Conservation (phyloP, 257 asterid genomes). For the Solanum pimpinellifolium region DNA sequence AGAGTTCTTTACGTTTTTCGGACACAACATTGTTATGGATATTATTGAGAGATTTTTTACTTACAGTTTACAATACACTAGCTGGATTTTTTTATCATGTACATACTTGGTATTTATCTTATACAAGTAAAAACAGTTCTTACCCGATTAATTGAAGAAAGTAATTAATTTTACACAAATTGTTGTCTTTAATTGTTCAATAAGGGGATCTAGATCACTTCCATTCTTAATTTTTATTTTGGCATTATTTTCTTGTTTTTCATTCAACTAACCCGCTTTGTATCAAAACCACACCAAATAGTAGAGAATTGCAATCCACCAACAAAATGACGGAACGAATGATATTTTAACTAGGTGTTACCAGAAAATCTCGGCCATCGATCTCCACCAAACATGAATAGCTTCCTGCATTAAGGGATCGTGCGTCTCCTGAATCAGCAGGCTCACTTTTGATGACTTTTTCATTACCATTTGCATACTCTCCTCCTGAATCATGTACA, state of each 20-base stretch:
- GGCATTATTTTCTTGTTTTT: not conserved
- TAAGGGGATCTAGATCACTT: not conserved
- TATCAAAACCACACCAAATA: not conserved
- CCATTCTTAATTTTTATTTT: not conserved
- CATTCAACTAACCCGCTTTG: not conserved
- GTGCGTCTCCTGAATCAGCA: not conserved
- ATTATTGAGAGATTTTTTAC: not conserved
- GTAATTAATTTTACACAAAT: not conserved
- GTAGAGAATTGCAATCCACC: not conserved
- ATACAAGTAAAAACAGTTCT: not conserved
- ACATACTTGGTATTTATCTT: not conserved
- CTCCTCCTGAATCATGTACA: not conserved
- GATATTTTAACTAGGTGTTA: constrained; percentile 2
- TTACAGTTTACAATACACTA: not conserved
- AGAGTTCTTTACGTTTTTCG: not conserved
- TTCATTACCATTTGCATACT: not conserved
- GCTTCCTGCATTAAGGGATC: not conserved
- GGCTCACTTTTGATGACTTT: not conserved
- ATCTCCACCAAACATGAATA: constrained; percentile 1
- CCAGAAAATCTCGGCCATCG: constrained; percentile 6
- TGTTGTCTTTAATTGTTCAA: not conserved
- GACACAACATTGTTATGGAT: not conserved
- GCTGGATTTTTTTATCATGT: not conserved
- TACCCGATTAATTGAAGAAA: not conserved
- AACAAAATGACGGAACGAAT: not conserved